Percentiles rank a stretch among this genome's conserved stretches.
Evolutionary conservation across 208 protist genomes (phyloP).

Genomic region (Leishmania arabica): DNA sequence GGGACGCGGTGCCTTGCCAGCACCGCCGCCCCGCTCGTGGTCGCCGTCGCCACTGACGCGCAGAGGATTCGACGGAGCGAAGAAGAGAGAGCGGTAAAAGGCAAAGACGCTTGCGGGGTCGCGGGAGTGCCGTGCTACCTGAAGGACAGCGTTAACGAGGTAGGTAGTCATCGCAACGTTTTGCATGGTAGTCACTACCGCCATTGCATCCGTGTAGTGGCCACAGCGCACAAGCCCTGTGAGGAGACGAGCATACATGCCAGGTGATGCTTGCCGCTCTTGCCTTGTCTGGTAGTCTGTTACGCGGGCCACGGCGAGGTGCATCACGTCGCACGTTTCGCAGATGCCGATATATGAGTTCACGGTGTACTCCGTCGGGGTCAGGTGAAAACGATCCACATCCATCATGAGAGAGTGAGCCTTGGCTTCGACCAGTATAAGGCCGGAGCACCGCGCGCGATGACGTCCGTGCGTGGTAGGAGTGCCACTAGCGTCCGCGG

Average conservation of each 20-base stretch:
- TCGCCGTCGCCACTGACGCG: background rate
- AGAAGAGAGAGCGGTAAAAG: conserved; percentile 59
- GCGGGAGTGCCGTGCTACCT: conserved; percentile 54
- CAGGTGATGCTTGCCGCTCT: conserved; percentile 58
- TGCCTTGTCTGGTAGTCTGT: conserved; percentile 75
- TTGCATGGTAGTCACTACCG: conserved; percentile 65
- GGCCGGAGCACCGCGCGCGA: conserved; percentile 15
- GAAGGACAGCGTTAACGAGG: conserved; percentile 73
- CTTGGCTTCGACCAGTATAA: conserved; percentile 60
- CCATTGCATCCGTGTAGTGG: conserved; percentile 59
- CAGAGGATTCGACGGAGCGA: conserved; percentile 17
- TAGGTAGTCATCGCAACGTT: conserved; percentile 52
- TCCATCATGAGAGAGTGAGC: conserved; percentile 85
- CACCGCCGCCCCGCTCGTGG: background rate
- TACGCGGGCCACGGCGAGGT: conserved; percentile 75
- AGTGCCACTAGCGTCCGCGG: background rate
- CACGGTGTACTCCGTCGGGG: conserved; percentile 75
- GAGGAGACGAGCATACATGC: conserved; percentile 65
- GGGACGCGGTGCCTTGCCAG: background rate
- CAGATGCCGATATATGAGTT: conserved; percentile 76
- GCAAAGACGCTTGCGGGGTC: conserved; percentile 71
- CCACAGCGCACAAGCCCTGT: conserved; percentile 65
- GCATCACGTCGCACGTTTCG: conserved; percentile 60
- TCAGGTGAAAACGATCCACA: conserved; percentile 68
- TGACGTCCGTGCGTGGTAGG: background rate